phyloP scores from a whole-genome alignment of 2,329 filamentous ascomycete genomes.

The Ophiostoma novo-ulmi region DNA sequence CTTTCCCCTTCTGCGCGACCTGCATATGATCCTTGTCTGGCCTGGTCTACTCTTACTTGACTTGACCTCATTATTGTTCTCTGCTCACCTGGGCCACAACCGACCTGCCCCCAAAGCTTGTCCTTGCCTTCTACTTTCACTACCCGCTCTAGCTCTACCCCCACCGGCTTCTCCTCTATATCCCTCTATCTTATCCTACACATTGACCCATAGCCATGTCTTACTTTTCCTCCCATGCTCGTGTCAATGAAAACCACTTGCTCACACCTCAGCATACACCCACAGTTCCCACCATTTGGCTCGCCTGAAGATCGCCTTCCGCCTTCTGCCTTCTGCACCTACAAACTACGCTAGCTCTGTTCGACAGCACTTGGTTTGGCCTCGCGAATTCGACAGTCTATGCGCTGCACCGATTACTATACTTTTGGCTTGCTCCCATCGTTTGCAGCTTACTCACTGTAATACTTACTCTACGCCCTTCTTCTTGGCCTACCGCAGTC shows the following conservation, averaged over 20 bases:
- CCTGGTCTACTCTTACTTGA: not conserved
- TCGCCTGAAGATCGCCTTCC: slow-evolving; percentile 16
- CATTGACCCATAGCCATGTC: slow-evolving; percentile 16
- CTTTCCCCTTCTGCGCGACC: slow-evolving; percentile 2
- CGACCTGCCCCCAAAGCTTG: not conserved
- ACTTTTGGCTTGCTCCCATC: not conserved
- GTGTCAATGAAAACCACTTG: slow-evolving; percentile 13
- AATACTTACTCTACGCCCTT: not conserved
- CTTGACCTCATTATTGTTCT: slow-evolving; percentile 8
- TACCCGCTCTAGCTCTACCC: not conserved
- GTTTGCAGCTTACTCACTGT: not conserved
- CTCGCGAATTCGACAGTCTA: slow-evolving; percentile 8
- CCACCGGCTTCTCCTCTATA: not conserved
- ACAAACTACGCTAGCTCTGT: slow-evolving; percentile 26
- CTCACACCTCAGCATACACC: slow-evolving; percentile 11
- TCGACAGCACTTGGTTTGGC: not conserved
- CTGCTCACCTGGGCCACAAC: not conserved
- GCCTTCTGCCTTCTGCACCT: slow-evolving; percentile 26
- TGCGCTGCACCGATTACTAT: not conserved
- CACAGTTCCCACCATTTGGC: slow-evolving; percentile 22
- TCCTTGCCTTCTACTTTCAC: not conserved
- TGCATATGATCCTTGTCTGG: not conserved
- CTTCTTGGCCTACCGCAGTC: not conserved
- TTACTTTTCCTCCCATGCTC: slow-evolving; percentile 13
- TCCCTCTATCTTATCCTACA: not conserved